Conservation (phyloP, 2,329 filamentous ascomycete genomes). For the Microdochium bolleyi region DNA sequence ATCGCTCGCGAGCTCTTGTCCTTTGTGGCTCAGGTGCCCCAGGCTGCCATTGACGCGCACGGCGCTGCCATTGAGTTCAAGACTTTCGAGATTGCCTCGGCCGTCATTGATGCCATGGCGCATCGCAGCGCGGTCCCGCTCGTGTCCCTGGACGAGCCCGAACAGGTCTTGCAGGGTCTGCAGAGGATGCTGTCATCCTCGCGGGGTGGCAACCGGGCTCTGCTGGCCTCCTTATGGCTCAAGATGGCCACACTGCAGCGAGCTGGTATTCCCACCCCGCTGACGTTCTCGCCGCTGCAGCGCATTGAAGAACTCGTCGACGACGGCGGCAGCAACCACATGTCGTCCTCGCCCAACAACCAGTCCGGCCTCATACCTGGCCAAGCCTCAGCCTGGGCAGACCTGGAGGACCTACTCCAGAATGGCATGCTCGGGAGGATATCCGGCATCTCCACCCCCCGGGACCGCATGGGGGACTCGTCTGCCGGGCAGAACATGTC, state of each 20-base stretch:
- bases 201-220: slow-evolving; percentile 30
- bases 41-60: slow-evolving; percentile 38
- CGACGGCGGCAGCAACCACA: background rate
- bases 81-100: slow-evolving; percentile 36
- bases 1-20: slow-evolving; percentile 37
- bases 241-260: slow-evolving; percentile 5
- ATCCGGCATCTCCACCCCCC: slow-evolving; percentile 1
- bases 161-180: slow-evolving; percentile 26
- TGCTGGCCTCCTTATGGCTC: slow-evolving; percentile 18
- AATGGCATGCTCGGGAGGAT: slow-evolving; percentile 1
- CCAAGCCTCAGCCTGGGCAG: slow-evolving; percentile 4
- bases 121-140: slow-evolving; percentile 6
- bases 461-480: slow-evolving; percentile 4
- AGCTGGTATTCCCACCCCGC: background rate
- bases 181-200: slow-evolving; percentile 30
- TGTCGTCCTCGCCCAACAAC: background rate
- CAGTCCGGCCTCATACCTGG: background rate
- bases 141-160: slow-evolving; percentile 15
- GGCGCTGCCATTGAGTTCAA: slow-evolving; percentile 40
- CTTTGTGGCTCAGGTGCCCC: slow-evolving; percentile 32
- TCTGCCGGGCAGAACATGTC: slow-evolving; percentile 5
- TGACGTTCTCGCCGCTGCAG: background rate
- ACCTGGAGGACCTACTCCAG: slow-evolving; percentile 5
- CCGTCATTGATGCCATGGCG: slow-evolving; percentile 30
- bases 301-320: slow-evolving; percentile 3